Evolutionary conservation across 768 basidiomycete genomes (phyloP).

Genomic region (Crepidotus variabilis): DNA sequence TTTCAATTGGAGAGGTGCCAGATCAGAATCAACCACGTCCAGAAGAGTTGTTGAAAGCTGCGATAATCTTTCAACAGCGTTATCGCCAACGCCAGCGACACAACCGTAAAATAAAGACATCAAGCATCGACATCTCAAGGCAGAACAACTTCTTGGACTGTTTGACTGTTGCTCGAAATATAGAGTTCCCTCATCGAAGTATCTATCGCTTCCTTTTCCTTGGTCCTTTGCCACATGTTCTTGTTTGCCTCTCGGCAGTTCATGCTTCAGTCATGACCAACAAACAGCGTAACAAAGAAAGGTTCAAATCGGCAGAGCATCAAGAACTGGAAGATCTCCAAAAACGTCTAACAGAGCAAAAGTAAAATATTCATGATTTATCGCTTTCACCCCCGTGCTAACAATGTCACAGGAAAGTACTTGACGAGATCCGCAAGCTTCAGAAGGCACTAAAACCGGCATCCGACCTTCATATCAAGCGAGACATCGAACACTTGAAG

Average conservation of each 20-base stretch:
- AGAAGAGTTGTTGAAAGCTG: constrained; percentile 11
- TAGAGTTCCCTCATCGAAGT: constrained; percentile 16
- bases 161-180: constrained; percentile 11
- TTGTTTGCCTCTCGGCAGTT: constrained; percentile 15
- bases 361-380: constrained; percentile 3
- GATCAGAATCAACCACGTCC: constrained; percentile 7
- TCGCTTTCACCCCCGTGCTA: background rate
- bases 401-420: constrained; percentile 9
- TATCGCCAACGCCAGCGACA: constrained; percentile 1
- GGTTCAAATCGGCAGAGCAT: constrained; percentile 11
- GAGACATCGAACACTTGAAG: constrained; percentile 17
- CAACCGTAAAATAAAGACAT: background rate
- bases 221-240: constrained; percentile 19
- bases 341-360: constrained; percentile 17
- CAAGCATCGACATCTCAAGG: background rate
- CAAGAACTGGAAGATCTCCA: constrained; percentile 18
- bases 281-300: constrained; percentile 16
- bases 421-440: constrained; percentile 12
- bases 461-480: constrained; percentile 16
- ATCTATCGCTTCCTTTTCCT: constrained; percentile 18
- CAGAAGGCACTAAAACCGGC: constrained; percentile 14
- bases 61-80: constrained; percentile 2
- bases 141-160: constrained; percentile 12
- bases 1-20: constrained; percentile 9
- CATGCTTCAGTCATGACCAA: constrained; percentile 11